A percentile compares a stretch with the other conserved stretches of the same genome.
These are phyloP conservation scores for Helotiales sp. DNA, from an alignment of 2,329 filamentous ascomycete genomes.

Conservation along the genomic window DNA sequence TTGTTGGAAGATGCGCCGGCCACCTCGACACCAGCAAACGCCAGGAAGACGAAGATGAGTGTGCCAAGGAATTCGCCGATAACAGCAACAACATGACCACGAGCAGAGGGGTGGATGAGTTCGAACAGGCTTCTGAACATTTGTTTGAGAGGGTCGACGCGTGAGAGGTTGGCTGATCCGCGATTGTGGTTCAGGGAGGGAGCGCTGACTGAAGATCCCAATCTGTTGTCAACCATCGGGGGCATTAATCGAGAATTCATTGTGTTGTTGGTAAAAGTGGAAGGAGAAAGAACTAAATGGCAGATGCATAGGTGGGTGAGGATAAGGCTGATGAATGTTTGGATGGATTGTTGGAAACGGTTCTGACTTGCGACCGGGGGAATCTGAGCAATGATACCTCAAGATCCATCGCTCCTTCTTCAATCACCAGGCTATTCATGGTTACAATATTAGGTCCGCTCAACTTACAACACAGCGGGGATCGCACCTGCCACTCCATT, in stretches of 20 bases:
- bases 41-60: slow-evolving; percentile 45
- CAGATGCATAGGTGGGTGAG: background rate
- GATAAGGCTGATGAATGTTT: background rate
- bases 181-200: slow-evolving; percentile 31
- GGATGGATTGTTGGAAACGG: background rate
- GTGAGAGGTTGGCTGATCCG: slow-evolving; percentile 24
- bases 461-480: background rate
- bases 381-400: background rate
- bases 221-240: slow-evolving; percentile 1
- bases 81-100: slow-evolving; percentile 53
- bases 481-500: background rate
- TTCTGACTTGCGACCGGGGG: background rate
- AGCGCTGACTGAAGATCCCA: slow-evolving; percentile 11
- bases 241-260: background rate
- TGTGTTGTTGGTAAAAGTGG: background rate
- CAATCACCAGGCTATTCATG: background rate
- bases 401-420: background rate
- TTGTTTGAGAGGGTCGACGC: slow-evolving; percentile 31
- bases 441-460: background rate
- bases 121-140: slow-evolving; percentile 30
- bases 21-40: slow-evolving; percentile 38
- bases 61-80: slow-evolving; percentile 58
- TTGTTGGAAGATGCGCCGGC: slow-evolving; percentile 41
- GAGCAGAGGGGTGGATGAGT: slow-evolving; percentile 31
- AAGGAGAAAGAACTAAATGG: background rate